Evolutionary conservation across 1,284 basidiomycete species (phyloP).

Genomic region (Melanopsichium pennsylvanicum): DNA sequence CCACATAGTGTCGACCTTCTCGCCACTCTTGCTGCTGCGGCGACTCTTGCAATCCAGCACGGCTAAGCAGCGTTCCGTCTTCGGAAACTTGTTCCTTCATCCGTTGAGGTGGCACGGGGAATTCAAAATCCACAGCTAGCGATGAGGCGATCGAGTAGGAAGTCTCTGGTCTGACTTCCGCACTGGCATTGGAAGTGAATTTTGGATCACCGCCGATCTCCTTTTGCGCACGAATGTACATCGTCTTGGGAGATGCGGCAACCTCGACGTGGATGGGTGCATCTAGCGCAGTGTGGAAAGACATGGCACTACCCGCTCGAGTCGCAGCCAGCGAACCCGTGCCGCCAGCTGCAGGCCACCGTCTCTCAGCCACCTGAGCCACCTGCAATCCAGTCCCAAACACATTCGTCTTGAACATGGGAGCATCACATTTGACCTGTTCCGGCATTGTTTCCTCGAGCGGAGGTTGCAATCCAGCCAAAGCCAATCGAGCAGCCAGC

Average conservation of each 20-base stretch:
- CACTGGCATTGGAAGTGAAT: background rate
- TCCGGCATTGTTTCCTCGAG: conserved; percentile 4
- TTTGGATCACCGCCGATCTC: background rate
- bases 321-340: background rate
- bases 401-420: too few species aligned
- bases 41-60: conserved; percentile 29
- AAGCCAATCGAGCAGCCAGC: conserved; percentile 45
- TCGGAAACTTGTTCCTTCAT: conserved; percentile 41
- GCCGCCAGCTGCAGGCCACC: background rate
- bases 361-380: conserved; percentile 1
- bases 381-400: conserved; percentile 5
- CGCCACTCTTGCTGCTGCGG: conserved; percentile 11
- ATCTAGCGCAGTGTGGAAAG: conserved; percentile 33
- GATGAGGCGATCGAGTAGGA: conserved; percentile 39
- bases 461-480: conserved; percentile 33
- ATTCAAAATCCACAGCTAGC: conserved; percentile 41
- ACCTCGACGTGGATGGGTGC: background rate
- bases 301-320: conserved; percentile 15
- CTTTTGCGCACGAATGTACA: background rate
- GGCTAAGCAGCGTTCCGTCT: conserved; percentile 40
- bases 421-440: too few species aligned
- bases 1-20: conserved; percentile 12
- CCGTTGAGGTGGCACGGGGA: conserved; percentile 39
- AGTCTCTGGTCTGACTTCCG: conserved; percentile 18
- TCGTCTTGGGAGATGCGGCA: conserved; percentile 5